These are phyloP conservation scores for Globisporangium uncinulatum DNA, from an alignment of 352 stramenopile genomes.

Conservation along the genomic window DNA sequence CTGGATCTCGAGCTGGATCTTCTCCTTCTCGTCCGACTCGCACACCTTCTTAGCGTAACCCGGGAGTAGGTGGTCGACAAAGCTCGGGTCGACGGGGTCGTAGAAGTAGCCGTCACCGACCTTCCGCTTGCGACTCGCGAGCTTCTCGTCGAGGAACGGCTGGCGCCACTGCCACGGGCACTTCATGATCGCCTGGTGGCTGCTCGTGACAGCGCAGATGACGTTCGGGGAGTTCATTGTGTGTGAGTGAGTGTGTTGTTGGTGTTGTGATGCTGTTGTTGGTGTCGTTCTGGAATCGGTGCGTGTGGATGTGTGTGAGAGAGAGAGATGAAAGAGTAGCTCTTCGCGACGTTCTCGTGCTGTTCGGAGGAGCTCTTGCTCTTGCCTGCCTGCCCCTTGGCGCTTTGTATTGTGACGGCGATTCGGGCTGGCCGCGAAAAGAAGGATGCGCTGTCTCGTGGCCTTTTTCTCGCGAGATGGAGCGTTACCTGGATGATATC, in stretches of 20 bases:
- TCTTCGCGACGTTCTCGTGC: not conserved
- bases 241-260: not conserved
- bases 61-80: conserved; percentile 78
- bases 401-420: conserved; percentile 15
- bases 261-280: not conserved
- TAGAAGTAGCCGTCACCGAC: conserved; percentile 79
- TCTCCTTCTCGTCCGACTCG: conserved; percentile 76
- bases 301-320: not conserved
- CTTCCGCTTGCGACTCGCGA: conserved; percentile 79
- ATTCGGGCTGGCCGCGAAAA: conserved; percentile 8
- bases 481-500: too few species aligned
- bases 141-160: conserved; percentile 80
- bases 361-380: not conserved
- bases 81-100: conserved; percentile 81
- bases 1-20: conserved; percentile 81
- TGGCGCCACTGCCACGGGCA: conserved; percentile 85
- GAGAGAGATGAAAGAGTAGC: not conserved
- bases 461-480: conserved; percentile 7
- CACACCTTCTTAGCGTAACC: conserved; percentile 80
- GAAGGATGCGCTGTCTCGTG: not conserved
- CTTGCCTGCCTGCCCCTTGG: conserved; percentile 12
- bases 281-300: not conserved
- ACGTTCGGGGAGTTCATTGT: conserved; percentile 51
- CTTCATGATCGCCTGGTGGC: conserved; percentile 84
- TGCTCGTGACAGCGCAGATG: conserved; percentile 31